Conservation (phyloP, 2,329 filamentous ascomycete genomes). For the Penicillium sp. region DNA sequence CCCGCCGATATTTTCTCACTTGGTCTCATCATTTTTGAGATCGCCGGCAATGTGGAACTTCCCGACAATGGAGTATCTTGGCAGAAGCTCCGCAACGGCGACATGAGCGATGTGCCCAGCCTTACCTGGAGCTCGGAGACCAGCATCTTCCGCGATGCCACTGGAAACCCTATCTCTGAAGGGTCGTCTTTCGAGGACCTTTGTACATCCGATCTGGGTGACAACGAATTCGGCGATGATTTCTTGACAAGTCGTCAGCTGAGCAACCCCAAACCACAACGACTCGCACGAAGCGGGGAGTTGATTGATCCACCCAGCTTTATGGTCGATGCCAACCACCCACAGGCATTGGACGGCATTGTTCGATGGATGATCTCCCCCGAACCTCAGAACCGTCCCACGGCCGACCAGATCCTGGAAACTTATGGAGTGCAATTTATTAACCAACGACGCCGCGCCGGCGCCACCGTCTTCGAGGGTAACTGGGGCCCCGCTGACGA, state of each 20-base stretch:
- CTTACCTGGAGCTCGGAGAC: constrained; percentile 69
- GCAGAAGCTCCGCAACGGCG: constrained; percentile 79
- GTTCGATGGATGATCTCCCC: constrained; percentile 82
- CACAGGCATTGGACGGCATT: constrained; percentile 69
- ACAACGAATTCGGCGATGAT: constrained; percentile 38
- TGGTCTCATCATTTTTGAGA: constrained; percentile 88
- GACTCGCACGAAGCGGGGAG: constrained; percentile 45
- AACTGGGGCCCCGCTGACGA: constrained; percentile 79
- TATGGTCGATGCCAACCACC: constrained; percentile 69
- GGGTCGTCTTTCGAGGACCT: constrained; percentile 38
- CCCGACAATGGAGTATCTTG: constrained; percentile 87
- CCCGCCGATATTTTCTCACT: constrained; percentile 89
- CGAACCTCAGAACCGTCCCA: constrained; percentile 63
- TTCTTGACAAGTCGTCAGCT: constrained; percentile 25
- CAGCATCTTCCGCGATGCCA: constrained; percentile 64
- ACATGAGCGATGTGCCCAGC: constrained; percentile 79
- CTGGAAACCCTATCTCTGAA: constrained; percentile 55
- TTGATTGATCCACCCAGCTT: constrained; percentile 67
- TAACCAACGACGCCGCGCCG: constrained; percentile 63
- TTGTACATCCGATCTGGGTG: constrained; percentile 37
- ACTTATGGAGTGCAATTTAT: constrained; percentile 74
- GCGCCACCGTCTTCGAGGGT: constrained; percentile 92
- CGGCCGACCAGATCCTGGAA: constrained; percentile 62
- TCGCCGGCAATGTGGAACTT: constrained; percentile 83
- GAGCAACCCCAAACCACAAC: constrained; percentile 20